These are phyloP conservation scores for Dionaea muscipula DNA, from an alignment of 179 eudicot species.

Conservation along the genomic window DNA sequence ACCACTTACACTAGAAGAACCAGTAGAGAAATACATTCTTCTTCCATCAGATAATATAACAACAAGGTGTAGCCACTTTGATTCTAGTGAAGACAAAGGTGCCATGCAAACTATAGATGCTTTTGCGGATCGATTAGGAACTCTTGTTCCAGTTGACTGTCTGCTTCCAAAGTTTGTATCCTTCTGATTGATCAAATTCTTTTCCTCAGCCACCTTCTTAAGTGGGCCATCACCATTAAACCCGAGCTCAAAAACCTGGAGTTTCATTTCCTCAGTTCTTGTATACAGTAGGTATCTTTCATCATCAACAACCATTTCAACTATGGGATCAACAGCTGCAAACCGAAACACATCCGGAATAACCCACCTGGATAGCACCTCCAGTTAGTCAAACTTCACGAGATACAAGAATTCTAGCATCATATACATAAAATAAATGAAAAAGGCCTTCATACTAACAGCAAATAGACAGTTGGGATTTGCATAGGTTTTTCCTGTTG, in stretches of 20 bases:
- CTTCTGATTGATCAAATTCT: slow-evolving; percentile 66
- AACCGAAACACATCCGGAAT: slow-evolving; percentile 92
- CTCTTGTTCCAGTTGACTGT: slow-evolving; percentile 57
- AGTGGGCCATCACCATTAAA: slow-evolving; percentile 72
- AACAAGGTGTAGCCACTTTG: slow-evolving; percentile 90
- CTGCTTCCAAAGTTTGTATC: slow-evolving; percentile 58
- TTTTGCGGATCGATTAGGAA: slow-evolving; percentile 49
- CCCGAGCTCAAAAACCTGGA: slow-evolving; percentile 76
- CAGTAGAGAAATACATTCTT: slow-evolving; percentile 83
- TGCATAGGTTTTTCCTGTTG: too few relatives aligned
- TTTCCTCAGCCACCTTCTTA: slow-evolving; percentile 83
- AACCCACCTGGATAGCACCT: slow-evolving; percentile 67
- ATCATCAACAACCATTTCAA: slow-evolving; percentile 92
- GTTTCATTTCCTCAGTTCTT: slow-evolving; percentile 89
- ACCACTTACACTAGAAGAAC: slow-evolving; percentile 48
- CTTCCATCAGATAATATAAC: slow-evolving; percentile 95
- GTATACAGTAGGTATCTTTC: slow-evolving; percentile 88
- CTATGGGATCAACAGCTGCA: slow-evolving; percentile 89
- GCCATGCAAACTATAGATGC: slow-evolving; percentile 73
- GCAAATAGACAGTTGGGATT: background rate
- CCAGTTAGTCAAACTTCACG: background rate
- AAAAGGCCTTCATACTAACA: background rate
- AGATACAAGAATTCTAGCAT: background rate
- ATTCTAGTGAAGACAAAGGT: slow-evolving; percentile 78
- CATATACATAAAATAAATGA: background rate